A percentile compares a stretch with the other conserved stretches of the same genome.
Evolutionary conservation across 2,329 filamentous ascomycete genomes (phyloP).

Genomic region (Xylaria sp.): DNA sequence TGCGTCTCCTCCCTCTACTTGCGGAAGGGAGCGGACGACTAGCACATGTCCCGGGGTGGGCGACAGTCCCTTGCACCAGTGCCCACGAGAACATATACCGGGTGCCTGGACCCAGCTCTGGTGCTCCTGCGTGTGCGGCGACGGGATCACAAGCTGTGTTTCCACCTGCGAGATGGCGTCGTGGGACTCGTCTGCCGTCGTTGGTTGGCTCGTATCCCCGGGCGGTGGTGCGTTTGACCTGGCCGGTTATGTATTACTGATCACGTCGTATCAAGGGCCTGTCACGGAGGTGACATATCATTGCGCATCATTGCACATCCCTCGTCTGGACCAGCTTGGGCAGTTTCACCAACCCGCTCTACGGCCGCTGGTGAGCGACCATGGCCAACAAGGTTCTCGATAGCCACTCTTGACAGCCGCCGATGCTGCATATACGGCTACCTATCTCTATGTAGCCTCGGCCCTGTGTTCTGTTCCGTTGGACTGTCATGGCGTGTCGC

Average conservation of each 20-base stretch:
- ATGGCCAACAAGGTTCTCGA: neutral
- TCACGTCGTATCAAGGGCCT: neutral
- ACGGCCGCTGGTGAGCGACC: neutral
- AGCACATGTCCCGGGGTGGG: neutral
- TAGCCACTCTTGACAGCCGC: neutral
- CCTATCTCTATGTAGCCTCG: neutral
- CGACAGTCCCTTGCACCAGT: neutral
- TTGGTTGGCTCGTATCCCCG: conserved; percentile 7
- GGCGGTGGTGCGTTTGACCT: neutral
- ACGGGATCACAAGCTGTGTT: conserved; percentile 12
- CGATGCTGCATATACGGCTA: neutral
- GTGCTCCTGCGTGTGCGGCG: neutral
- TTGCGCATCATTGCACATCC: neutral
- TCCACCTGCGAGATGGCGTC: conserved; percentile 25
- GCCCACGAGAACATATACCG: conserved; percentile 6
- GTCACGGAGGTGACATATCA: conserved; percentile 6
- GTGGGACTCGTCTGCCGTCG: conserved; percentile 1
- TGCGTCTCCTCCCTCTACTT: neutral
- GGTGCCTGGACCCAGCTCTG: conserved; percentile 5
- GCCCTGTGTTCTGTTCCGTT: conserved; percentile 8
- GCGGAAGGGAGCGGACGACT: neutral
- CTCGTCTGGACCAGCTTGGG: neutral
- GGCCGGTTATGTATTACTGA: neutral
- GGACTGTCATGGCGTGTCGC: neutral
- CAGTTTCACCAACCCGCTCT: conserved; percentile 14